Evolutionary conservation across 169 alveolate genomes (phyloP), one percentile per base, ranked within the genome.

Genomic region (Plasmodium gallinaceum): DNA sequence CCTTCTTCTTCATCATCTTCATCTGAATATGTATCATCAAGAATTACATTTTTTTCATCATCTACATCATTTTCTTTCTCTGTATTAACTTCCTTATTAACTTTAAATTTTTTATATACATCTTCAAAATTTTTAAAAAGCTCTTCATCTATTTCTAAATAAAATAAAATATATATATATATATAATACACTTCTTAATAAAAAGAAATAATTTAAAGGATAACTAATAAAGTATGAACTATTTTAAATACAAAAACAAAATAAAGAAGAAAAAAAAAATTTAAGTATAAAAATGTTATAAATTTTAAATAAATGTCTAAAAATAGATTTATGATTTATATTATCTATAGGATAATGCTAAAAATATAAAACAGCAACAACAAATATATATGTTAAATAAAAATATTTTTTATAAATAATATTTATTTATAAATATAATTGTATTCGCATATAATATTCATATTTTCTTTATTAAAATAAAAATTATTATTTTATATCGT

Each of bases 81-180:
- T 64, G 45, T 92, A 26, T 37, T 73, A 18, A 52, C 89, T 16
- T 61, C 74, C 45, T 7, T 76, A 20, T 52, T 78, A 52, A 58
- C 62, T 46, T 69, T 88, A 8, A 75, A 76, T 52, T 32, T 69
- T 64, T 51, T 74, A 61, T 60, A 86, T 72, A 58, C 92, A 68
- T 62, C 93, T 66, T 73, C 88, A 48, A 68, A 68, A 54, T 69
- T 52, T 51, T 18, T 60, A 12, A 39, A 61, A 22, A 69, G 3
- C 26, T 37, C 72, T 43, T 58, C 78, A 3, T 66, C 92, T 42
- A 64, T 58, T 3, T 73, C 88, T 76, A 24, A 7, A 12, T 26
- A 52, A 58, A 12, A 20, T n/a, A 16, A 52, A 6, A 74, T 10
- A 54, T 54, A 54, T 8, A 61, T 61, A 61, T 18, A 61, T 0